phyloP scores from a whole-genome alignment of 179 eudicot genomes.

The Silene vulgaris region DNA sequence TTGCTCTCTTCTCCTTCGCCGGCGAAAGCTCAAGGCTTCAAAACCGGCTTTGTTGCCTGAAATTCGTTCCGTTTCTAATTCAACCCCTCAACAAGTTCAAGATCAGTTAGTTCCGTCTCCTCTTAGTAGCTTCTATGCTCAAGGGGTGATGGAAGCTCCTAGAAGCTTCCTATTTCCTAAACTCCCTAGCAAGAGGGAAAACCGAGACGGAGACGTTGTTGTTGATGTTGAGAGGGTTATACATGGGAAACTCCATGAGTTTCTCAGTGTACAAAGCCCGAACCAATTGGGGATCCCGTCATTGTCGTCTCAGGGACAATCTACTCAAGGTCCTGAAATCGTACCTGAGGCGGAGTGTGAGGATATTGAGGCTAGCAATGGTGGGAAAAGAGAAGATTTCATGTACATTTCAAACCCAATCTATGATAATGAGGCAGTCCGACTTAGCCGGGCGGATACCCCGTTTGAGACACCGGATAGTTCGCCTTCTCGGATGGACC shows the following conservation, averaged over 20 bases:
- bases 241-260: conserved; percentile 35
- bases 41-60: conserved; percentile 19
- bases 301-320: conserved; percentile 19
- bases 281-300: conserved; percentile 24
- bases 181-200: conserved; percentile 30
- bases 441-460: conserved; percentile 34
- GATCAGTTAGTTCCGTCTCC: conserved; percentile 34
- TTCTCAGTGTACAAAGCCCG: conserved; percentile 30
- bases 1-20: conserved; percentile 59
- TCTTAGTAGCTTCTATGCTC: conserved; percentile 49
- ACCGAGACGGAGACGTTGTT: background rate
- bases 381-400: conserved; percentile 22
- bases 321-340: conserved; percentile 13
- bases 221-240: conserved; percentile 42
- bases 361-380: no score
- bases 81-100: conserved; percentile 14
- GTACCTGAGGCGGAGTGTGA: background rate
- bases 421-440: conserved; percentile 36
- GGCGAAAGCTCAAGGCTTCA: conserved; percentile 28
- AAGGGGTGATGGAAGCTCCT: conserved; percentile 67
- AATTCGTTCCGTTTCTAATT: conserved; percentile 8
- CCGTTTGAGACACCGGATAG: conserved; percentile 76
- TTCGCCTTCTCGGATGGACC: conserved; percentile 56
- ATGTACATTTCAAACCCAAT: conserved; percentile 75
- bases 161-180: conserved; percentile 66